phyloP scores from a whole-genome alignment of 148 eudicot species.

The Hydrangea macrophylla region DNA sequence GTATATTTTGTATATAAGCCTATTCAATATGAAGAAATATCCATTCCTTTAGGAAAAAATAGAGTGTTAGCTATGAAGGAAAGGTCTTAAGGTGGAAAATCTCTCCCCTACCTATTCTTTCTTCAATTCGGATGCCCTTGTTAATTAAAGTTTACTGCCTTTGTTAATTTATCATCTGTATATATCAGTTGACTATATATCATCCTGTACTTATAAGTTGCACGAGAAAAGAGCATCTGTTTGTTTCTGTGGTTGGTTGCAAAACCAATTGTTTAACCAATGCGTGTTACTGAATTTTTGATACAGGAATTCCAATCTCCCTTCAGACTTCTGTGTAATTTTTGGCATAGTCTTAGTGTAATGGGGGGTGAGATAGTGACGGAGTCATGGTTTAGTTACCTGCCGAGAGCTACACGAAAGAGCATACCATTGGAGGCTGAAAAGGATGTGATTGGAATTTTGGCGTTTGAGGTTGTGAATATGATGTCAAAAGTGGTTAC shows the following conservation, averaged over 20 bases:
- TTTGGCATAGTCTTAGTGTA: constrained; percentile 14
- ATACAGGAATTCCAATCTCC: constrained; percentile 8
- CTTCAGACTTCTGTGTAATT: not conserved
- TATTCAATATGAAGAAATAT: no score
- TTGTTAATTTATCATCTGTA: no score
- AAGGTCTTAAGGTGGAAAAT: no score
- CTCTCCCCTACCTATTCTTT: no score
- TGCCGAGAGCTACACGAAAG: constrained; percentile 60
- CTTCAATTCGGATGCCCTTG: no score
- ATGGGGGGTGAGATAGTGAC: constrained; percentile 55
- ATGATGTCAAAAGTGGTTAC: constrained; percentile 74
- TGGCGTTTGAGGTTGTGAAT: constrained; percentile 71
- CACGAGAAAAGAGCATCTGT: not conserved
- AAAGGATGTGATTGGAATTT: constrained; percentile 57
- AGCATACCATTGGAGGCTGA: constrained; percentile 42
- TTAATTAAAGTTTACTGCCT: no score
- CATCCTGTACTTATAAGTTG: not conserved
- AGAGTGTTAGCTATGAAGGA: no score
- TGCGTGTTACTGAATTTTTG: not conserved
- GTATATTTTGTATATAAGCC: no score
- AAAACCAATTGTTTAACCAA: not conserved
- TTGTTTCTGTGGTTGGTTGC: not conserved
- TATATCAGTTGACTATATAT: not conserved
- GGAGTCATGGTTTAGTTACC: constrained; percentile 72
- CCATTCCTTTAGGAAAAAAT: no score